These are phyloP conservation scores for Metschnikowia anglica DNA, from an alignment of 805 yeast species.

Conservation along the genomic window DNA sequence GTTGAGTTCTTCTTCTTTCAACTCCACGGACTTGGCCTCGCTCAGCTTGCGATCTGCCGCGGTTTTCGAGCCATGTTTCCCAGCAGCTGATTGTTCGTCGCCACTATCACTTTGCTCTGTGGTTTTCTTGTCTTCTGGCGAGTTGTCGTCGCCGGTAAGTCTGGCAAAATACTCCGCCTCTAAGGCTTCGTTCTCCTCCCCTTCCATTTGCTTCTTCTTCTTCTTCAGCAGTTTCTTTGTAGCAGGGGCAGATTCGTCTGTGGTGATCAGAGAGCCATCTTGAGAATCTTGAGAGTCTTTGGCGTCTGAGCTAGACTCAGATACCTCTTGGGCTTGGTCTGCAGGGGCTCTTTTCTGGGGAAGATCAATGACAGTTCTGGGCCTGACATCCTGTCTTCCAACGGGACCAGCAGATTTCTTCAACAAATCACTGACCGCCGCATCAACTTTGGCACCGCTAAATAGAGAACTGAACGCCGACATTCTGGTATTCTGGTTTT, in stretches of 20 bases:
- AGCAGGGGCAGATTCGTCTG: not conserved
- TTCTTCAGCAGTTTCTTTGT: slow-evolving; percentile 6
- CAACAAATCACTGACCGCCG: slow-evolving; percentile 33
- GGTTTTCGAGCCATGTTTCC: slow-evolving; percentile 24
- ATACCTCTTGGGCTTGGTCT: slow-evolving; percentile 17
- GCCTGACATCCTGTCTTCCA: slow-evolving; percentile 31
- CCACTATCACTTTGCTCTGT: slow-evolving; percentile 30
- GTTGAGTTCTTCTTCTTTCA: slow-evolving; percentile 69
- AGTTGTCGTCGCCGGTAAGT: slow-evolving; percentile 36
- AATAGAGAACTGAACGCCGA: slow-evolving; percentile 37
- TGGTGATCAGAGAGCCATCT: not conserved
- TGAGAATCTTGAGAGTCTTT: slow-evolving; percentile 8
- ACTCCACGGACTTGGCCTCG: slow-evolving; percentile 52
- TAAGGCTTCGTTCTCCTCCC: slow-evolving; percentile 14
- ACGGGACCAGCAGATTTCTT: slow-evolving; percentile 45
- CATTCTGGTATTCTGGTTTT: slow-evolving; percentile 27
- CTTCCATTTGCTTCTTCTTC: slow-evolving; percentile 2
- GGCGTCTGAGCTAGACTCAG: slow-evolving; percentile 10
- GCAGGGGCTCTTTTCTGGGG: slow-evolving; percentile 17
- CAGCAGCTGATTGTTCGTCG: slow-evolving; percentile 22
- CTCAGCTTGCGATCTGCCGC: slow-evolving; percentile 19
- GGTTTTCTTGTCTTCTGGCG: slow-evolving; percentile 28
- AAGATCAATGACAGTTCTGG: slow-evolving; percentile 33
- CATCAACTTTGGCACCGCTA: slow-evolving; percentile 31
- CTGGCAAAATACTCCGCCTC: slow-evolving; percentile 18